Evolutionary conservation across 1,284 basidiomycete species (phyloP).

Genomic region (Sphaerobolus stellatus): DNA sequence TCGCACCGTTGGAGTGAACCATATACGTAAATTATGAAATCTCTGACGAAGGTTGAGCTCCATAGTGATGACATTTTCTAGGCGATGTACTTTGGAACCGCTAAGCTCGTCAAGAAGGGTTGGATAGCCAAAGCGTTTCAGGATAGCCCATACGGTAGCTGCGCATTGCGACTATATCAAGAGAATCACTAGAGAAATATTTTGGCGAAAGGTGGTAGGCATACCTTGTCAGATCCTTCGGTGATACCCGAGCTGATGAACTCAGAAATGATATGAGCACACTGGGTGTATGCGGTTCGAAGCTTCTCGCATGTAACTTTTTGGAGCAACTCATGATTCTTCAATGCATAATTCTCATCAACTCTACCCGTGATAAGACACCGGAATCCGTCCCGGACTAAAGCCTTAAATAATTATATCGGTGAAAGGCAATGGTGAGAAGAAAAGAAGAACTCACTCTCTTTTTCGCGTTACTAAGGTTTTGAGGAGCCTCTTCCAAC

Average conservation of each 20-base stretch:
- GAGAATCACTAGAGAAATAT: no score
- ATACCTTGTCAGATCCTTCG: background rate
- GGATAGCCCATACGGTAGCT: slow-evolving; percentile 16
- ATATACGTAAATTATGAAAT: slow-evolving; percentile 28
- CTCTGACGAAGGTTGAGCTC: slow-evolving; percentile 15
- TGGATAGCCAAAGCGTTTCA: slow-evolving; percentile 19
- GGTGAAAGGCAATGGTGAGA: background rate
- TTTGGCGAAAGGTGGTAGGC: background rate
- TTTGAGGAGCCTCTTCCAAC: background rate
- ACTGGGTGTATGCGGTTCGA: slow-evolving; percentile 1
- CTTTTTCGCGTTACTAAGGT: background rate
- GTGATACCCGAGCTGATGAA: background rate
- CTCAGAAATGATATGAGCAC: slow-evolving; percentile 17
- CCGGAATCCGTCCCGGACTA: slow-evolving; percentile 29
- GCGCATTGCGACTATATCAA: slow-evolving; percentile 13
- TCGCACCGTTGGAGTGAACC: slow-evolving; percentile 31
- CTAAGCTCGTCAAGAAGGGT: slow-evolving; percentile 20
- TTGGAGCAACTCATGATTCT: background rate
- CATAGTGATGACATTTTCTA: slow-evolving; percentile 34
- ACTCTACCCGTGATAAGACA: slow-evolving; percentile 27
- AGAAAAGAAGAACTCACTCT: background rate
- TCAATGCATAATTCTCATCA: slow-evolving; percentile 15
- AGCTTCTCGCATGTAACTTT: background rate
- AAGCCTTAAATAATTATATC: slow-evolving; percentile 18
- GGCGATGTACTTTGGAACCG: slow-evolving; percentile 27